These are phyloP conservation scores for Aspergillus mulundensis DNA, from an alignment of 495 filamentous ascomycete species.

Conservation along the genomic window DNA sequence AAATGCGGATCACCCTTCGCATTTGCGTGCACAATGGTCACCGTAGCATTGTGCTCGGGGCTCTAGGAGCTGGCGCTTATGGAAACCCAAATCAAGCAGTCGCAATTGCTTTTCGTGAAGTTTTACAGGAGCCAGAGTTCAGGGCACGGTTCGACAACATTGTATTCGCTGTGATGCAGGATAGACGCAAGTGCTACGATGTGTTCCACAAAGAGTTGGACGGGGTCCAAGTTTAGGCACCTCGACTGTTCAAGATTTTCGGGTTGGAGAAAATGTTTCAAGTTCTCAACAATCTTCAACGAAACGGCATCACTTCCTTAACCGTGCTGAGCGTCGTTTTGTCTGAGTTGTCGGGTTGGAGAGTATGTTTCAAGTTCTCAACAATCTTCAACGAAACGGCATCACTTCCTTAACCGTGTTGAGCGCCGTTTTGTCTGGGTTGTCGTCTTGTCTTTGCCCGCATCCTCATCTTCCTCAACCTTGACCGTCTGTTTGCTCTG, in stretches of 20 bases:
- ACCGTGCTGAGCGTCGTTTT: slow-evolving; percentile 39
- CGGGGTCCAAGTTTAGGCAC: slow-evolving; percentile 17
- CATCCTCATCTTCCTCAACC: slow-evolving; percentile 15
- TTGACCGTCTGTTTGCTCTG: slow-evolving; percentile 24
- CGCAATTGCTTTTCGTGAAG: slow-evolving; percentile 56
- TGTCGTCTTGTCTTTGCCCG: not conserved
- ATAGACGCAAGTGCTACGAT: slow-evolving; percentile 44
- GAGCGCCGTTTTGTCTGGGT: slow-evolving; percentile 33
- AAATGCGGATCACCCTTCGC: slow-evolving; percentile 56
- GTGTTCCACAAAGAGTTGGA: slow-evolving; percentile 46
- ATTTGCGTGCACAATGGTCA: slow-evolving; percentile 50
- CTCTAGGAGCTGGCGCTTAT: slow-evolving; percentile 65
- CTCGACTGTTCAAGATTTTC: not conserved
- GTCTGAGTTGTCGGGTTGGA: slow-evolving; percentile 9
- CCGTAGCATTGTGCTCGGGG: slow-evolving; percentile 56
- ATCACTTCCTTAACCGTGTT: slow-evolving; percentile 30
- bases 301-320: slow-evolving; percentile 18
- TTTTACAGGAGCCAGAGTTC: slow-evolving; percentile 53
- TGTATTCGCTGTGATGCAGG: slow-evolving; percentile 30
- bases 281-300: not conserved
- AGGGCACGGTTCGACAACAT: slow-evolving; percentile 38
- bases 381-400: not conserved
- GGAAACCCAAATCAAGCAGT: slow-evolving; percentile 57
- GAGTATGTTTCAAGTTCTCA: not conserved
- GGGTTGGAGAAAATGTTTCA: no score